Evolutionary conservation across 129 eudicot species (phyloP), one percentile per base, ranked within the genome.

Genomic region (Flaveria ramosissima): DNA sequence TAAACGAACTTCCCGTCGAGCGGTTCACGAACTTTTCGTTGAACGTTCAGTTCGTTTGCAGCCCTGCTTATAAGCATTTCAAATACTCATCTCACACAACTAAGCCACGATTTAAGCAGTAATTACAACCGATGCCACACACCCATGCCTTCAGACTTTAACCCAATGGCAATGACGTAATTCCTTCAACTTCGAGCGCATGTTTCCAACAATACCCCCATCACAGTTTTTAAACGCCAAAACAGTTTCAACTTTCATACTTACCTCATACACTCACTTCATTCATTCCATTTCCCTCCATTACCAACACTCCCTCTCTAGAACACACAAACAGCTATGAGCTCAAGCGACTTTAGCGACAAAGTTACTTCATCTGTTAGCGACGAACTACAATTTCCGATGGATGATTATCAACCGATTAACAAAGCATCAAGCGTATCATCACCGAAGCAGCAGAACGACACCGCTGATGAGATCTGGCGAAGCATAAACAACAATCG

Each of bases 381-480:
- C 47, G 76, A 78, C 21, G 82, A 78, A 70, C 76, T 78, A 19
- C 82, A 78, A 19, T 70, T 78, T 45, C 61, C 15, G 6, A 70
- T 78, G 76, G 76, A 70, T 15, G 82, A 78, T 0, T 70, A 69
- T 59, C 69, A 68, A 30, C 4, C 43, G 68, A 48, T 12, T 5
- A 41, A 7, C 14, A 72, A 53, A 64, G 19, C 72, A 47, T 75
- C 72, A 76, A 15, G 14, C 8, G 63, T 13, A 43, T 69, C 75
- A 15, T 7, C 68, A 27, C 6, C 19, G 19, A 7, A 1, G 45
- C 10, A 62, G 70, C 39, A 42, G 17, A 61, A 48, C 24, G 76
- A 56, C 2, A 43, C 81, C 7, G 6, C 82, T 55, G 82, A 69
- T 59, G 82, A 27, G 20, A 78, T 78, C 8, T 78, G 82, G 82